Evolutionary conservation across 148 eudicot species (phyloP).

Genomic region (Arbutus unedo): DNA sequence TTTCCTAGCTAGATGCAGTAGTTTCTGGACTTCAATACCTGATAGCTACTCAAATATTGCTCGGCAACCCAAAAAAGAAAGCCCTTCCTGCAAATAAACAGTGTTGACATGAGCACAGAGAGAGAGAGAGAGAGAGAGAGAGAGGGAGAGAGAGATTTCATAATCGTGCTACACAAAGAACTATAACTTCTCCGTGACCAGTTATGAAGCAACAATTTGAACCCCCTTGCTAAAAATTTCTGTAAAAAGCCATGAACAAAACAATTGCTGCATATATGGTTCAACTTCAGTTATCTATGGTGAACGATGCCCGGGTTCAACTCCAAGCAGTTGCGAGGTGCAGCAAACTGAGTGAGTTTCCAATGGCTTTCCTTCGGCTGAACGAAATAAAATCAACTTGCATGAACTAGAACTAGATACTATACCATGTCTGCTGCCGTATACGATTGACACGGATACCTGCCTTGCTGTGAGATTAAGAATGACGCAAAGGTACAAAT

Average conservation of each 20-base stretch:
- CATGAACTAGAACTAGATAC: neutral
- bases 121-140: neutral
- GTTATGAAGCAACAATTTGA: neutral
- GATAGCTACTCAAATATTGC: neutral
- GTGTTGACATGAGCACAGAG: neutral
- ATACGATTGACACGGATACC: neutral
- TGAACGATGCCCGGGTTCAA: neutral
- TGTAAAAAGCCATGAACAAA: neutral
- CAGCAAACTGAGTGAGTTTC: neutral
- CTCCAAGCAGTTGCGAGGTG: neutral
- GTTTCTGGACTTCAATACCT: too few relatives aligned
- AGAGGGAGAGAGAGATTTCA: neutral
- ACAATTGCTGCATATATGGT: neutral
- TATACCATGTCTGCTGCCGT: neutral
- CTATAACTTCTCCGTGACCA: neutral
- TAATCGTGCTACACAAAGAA: neutral
- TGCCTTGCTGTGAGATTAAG: neutral
- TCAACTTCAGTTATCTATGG: neutral
- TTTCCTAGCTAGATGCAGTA: too few relatives aligned
- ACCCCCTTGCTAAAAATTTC: neutral
- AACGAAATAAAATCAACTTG: neutral
- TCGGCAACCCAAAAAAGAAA: neutral
- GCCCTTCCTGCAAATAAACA: conserved; percentile 11
- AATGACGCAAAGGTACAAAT: neutral
- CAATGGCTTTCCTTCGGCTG: neutral